Evolutionary conservation across 306 rosid species (phyloP).

Genomic region (Prunus mongolica): DNA sequence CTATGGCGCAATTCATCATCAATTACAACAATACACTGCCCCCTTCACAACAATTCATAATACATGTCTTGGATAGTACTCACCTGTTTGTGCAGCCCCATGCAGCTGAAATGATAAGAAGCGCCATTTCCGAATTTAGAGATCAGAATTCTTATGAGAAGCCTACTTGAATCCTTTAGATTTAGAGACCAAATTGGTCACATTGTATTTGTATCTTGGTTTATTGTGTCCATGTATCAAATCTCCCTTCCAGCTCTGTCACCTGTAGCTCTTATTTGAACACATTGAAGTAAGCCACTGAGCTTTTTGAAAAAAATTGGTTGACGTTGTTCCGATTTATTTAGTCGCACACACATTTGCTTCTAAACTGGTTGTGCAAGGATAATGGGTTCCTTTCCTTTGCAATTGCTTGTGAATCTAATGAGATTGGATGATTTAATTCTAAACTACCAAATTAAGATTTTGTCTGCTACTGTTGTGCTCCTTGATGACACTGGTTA

Average conservation of each 20-base stretch:
- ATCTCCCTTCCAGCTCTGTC: not conserved
- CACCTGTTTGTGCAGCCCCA: conserved; percentile 89
- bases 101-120: conserved; percentile 63
- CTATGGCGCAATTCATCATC: conserved; percentile 94
- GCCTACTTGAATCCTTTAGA: conserved; percentile 47
- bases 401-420: no score
- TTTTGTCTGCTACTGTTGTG: no score
- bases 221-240: not conserved
- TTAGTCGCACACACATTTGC: no score
- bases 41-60: conserved; percentile 66
- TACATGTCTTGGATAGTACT: conserved; percentile 70
- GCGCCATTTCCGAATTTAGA: conserved; percentile 79
- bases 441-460: no score
- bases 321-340: no score
- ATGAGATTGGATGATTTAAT: no score
- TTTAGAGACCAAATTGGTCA: not conserved
- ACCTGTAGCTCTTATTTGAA: not conserved
- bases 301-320: no score
- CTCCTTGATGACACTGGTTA: no score
- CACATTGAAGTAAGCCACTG: not conserved
- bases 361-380: no score
- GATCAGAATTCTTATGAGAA: conserved; percentile 85
- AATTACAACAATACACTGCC: conserved; percentile 68
- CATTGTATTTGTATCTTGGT: not conserved
- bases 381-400: no score